A percentile compares a stretch with the other conserved stretches of the same genome.
phyloP scores from a whole-genome alignment of 371 early-diverging fungal species.

The Mortierella sp. region DNA sequence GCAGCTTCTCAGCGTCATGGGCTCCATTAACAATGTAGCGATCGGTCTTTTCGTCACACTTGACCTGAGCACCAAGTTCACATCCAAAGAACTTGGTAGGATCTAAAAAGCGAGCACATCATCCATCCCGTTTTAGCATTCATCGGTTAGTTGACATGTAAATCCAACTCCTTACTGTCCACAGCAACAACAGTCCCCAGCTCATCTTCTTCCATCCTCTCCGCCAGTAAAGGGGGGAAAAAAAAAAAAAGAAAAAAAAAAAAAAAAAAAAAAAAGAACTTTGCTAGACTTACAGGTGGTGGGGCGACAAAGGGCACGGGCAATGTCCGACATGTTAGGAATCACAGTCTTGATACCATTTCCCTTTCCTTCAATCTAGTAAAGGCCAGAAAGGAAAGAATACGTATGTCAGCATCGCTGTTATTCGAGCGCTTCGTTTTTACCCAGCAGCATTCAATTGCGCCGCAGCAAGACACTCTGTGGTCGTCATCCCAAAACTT shows the following conservation, averaged over 20 bases:
- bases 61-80: conserved; percentile 97
- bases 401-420: neutral
- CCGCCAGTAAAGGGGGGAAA: neutral
- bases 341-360: conserved; percentile 99
- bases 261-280: neutral
- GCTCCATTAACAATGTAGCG: conserved; percentile 98
- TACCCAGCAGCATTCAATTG: neutral
- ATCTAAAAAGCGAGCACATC: conserved; percentile 48
- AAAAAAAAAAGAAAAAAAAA: conserved; percentile 22
- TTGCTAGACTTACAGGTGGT: conserved; percentile 71
- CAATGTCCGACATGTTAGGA: conserved; percentile 97
- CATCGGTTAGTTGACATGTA: neutral
- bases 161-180: neutral
- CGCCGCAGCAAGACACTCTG: neutral
- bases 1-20: conserved; percentile 92
- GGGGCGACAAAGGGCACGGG: conserved; percentile 92
- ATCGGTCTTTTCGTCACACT: conserved; percentile 90
- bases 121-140: too few species aligned
- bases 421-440: neutral
- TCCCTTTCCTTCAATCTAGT: conserved; percentile 96
- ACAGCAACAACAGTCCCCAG: neutral
- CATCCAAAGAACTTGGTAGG: conserved; percentile 96
- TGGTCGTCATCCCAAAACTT: too few species aligned
- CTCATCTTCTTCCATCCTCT: neutral
- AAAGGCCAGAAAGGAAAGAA: conserved; percentile 1